Percentiles rank a stretch among this genome's conserved stretches.
Evolutionary conservation across 1,284 basidiomycete species (phyloP).

Genomic region (Ceratobasidium theobromae): DNA sequence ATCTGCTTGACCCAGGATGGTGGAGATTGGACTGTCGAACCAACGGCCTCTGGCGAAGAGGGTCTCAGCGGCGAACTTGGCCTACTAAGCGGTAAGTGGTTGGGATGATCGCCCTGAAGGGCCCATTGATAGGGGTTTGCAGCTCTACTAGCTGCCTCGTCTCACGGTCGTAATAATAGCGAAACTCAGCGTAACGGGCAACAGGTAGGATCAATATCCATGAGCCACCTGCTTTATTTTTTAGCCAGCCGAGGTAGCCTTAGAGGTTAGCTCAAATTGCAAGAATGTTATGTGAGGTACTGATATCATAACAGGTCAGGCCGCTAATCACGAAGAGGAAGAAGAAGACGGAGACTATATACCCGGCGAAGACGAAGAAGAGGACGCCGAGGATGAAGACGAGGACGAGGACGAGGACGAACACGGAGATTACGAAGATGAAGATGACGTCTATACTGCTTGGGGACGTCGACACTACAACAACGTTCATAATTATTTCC

Average conservation of each 20-base stretch:
- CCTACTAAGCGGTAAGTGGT: not conserved
- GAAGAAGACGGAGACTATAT: conserved; percentile 35
- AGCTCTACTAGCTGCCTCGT: conserved; percentile 19
- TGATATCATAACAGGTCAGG: not conserved
- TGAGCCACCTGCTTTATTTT: not conserved
- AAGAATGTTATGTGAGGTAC: too few species aligned
- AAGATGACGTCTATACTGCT: conserved; percentile 36
- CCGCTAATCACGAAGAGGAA: conserved; percentile 38
- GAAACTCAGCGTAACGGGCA: not conserved
- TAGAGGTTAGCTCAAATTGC: not conserved
- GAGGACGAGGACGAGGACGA: conserved; percentile 34
- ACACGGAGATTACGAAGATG: conserved; percentile 36
- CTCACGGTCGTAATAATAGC: not conserved
- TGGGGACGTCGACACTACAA: conserved; percentile 20
- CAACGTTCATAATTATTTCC: conserved; percentile 42
- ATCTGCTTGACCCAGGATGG: not conserved
- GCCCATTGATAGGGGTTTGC: not conserved
- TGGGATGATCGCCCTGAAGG: not conserved
- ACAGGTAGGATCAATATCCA: not conserved
- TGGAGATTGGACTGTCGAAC: not conserved
- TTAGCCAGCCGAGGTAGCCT: not conserved
- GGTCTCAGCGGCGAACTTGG: conserved; percentile 2
- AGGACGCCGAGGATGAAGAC: too few species aligned
- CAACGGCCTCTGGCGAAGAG: not conserved
- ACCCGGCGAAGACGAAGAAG: conserved; percentile 24